Conservation (phyloP, 345 rosid genomes). For the Eucalyptus virginea region DNA sequence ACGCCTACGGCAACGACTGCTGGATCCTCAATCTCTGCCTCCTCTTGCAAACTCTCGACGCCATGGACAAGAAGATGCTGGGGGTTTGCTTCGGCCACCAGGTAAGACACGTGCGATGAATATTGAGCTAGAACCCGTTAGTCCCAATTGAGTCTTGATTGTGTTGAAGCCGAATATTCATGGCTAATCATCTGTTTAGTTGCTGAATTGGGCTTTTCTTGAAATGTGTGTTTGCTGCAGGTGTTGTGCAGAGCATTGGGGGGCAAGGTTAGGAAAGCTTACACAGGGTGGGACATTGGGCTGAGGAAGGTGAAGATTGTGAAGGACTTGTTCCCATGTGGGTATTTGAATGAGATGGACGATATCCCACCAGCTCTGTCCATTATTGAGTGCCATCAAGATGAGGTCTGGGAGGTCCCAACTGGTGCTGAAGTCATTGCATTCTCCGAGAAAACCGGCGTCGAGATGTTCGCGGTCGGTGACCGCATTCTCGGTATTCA, state of each 20-base stretch:
- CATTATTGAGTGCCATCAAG: constrained; percentile 74
- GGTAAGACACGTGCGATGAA: constrained; percentile 14
- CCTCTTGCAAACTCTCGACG: constrained; percentile 47
- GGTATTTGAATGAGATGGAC: constrained; percentile 8
- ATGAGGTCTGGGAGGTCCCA: constrained; percentile 80
- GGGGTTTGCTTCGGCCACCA: constrained; percentile 98
- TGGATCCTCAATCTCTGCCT: constrained; percentile 78
- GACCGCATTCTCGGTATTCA: constrained; percentile 74
- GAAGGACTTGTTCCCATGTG: constrained; percentile 21
- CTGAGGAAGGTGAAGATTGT: constrained; percentile 48
- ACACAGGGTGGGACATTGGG: constrained; percentile 68
- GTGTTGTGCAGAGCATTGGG: constrained; percentile 81
- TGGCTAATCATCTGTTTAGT: background rate
- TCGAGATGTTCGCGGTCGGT: constrained; percentile 58
- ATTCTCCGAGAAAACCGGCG: constrained; percentile 64
- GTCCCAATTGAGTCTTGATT: background rate
- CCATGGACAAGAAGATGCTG: constrained; percentile 71
- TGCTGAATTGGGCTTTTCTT: background rate
- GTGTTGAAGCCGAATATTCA: background rate
- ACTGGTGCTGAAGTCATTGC: constrained; percentile 57
- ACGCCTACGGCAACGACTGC: constrained; percentile 57
- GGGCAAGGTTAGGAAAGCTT: constrained; percentile 66
- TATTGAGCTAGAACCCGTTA: background rate
- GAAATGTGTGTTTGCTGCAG: constrained; percentile 7
- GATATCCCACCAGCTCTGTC: constrained; percentile 33